These are phyloP conservation scores for Rutstroemia sp. DNA, from an alignment of 2,329 filamentous ascomycete species.

Conservation along the genomic window DNA sequence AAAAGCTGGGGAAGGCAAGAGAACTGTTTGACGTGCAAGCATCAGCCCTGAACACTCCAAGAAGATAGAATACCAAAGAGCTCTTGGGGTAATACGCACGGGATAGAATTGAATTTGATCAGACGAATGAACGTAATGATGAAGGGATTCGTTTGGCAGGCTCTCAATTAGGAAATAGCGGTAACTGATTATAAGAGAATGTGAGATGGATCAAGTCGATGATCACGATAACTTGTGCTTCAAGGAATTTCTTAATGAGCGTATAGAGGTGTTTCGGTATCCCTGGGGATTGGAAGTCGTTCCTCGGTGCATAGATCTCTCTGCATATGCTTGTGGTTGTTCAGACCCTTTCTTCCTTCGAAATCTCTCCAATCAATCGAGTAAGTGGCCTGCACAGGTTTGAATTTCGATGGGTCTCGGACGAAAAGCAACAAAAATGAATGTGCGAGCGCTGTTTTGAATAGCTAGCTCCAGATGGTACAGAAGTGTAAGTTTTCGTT, in stretches of 20 bases:
- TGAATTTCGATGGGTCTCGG: not conserved
- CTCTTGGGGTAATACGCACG: conserved; percentile 7
- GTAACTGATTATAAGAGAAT: not conserved
- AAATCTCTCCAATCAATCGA: not conserved
- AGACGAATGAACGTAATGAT: conserved; percentile 1
- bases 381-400: conserved; percentile 6
- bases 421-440: not conserved
- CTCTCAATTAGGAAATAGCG: not conserved
- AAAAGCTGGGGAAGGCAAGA: not conserved
- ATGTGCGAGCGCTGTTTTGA: not conserved
- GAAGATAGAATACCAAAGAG: not conserved
- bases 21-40: conserved; percentile 5
- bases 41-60: conserved; percentile 7
- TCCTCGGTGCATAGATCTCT: conserved; percentile 5
- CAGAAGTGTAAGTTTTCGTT: not conserved
- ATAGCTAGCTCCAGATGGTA: not conserved
- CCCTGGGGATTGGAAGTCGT: conserved; percentile 4
- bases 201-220: not conserved
- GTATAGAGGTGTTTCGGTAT: conserved; percentile 1
- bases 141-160: not conserved
- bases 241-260: not conserved
- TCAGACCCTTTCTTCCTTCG: not conserved
- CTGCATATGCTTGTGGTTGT: not conserved
- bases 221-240: conserved; percentile 1
- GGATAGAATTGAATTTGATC: not conserved